phyloP scores from a whole-genome alignment of 768 basidiomycete genomes.

The Tricholoma sp. region DNA sequence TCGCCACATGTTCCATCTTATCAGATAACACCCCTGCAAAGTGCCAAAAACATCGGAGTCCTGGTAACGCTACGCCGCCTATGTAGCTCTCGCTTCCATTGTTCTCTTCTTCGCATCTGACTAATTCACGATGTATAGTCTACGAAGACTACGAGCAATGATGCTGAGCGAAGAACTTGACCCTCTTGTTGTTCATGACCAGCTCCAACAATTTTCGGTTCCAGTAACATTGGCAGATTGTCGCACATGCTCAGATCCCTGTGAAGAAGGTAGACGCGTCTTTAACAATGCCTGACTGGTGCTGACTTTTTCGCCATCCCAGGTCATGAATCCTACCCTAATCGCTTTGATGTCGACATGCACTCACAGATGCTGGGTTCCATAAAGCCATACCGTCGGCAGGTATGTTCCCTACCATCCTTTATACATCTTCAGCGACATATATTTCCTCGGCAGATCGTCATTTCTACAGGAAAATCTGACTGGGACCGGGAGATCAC shows the following conservation, averaged over 20 bases:
- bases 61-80: background rate
- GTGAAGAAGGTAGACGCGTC: slow-evolving; percentile 52
- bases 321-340: slow-evolving; percentile 76
- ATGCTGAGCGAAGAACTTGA: slow-evolving; percentile 35
- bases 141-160: slow-evolving; percentile 35
- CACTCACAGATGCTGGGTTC: slow-evolving; percentile 81
- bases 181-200: slow-evolving; percentile 35
- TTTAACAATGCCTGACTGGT: slow-evolving; percentile 20
- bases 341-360: slow-evolving; percentile 72
- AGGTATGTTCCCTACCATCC: slow-evolving; percentile 37
- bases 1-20: slow-evolving; percentile 15
- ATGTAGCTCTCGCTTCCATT: background rate
- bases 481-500: slow-evolving; percentile 88
- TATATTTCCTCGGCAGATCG: slow-evolving; percentile 41
- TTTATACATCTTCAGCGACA: background rate
- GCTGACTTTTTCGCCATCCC: slow-evolving; percentile 17
- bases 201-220: slow-evolving; percentile 53
- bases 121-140: slow-evolving; percentile 29
- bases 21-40: slow-evolving; percentile 19
- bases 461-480: slow-evolving; percentile 85
- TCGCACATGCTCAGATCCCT: slow-evolving; percentile 70
- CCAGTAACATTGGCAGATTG: slow-evolving; percentile 69
- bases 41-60: background rate
- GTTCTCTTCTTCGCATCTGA: slow-evolving; percentile 7
- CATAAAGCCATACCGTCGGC: slow-evolving; percentile 78